Percentiles rank a stretch among this genome's conserved stretches.
Evolutionary conservation across 805 yeast species (phyloP).

Genomic region (Candida peoriensis): DNA sequence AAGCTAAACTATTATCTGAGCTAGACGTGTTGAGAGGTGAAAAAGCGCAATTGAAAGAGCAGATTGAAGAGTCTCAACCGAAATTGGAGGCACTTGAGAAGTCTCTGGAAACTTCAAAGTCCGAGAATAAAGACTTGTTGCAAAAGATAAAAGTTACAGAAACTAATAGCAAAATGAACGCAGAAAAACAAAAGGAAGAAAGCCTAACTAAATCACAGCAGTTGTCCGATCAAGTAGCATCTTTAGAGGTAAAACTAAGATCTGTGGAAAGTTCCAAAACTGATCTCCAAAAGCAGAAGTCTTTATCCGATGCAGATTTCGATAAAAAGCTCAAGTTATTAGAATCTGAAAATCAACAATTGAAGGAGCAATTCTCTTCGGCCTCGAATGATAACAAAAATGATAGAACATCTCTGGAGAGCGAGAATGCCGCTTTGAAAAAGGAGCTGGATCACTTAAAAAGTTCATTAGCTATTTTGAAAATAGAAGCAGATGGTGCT

Average conservation of each 20-base stretch:
- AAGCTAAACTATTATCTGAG: background rate
- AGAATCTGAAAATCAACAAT: background rate
- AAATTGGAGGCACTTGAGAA: background rate
- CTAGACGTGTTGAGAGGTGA: background rate
- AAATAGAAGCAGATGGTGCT: constrained; percentile 7
- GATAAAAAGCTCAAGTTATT: background rate
- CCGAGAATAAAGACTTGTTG: background rate
- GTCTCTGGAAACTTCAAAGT: background rate
- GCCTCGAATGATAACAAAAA: background rate
- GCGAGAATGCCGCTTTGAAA: constrained; percentile 5
- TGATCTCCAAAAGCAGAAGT: no score
- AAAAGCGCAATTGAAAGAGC: background rate
- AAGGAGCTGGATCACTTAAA: constrained; percentile 2
- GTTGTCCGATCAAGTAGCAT: no score
- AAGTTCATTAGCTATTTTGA: constrained; percentile 2
- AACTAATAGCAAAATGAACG: background rate
- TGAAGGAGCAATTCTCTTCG: background rate
- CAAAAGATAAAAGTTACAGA: background rate
- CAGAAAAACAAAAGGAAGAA: no score
- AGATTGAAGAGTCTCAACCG: background rate
- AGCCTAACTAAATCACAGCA: no score
- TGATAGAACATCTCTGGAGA: background rate
- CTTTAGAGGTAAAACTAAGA: no score
- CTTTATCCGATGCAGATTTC: background rate
- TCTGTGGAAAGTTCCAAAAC: no score